Evolutionary conservation across 257 asterid genomes (phyloP).

Genomic region (Echium plantagineum): DNA sequence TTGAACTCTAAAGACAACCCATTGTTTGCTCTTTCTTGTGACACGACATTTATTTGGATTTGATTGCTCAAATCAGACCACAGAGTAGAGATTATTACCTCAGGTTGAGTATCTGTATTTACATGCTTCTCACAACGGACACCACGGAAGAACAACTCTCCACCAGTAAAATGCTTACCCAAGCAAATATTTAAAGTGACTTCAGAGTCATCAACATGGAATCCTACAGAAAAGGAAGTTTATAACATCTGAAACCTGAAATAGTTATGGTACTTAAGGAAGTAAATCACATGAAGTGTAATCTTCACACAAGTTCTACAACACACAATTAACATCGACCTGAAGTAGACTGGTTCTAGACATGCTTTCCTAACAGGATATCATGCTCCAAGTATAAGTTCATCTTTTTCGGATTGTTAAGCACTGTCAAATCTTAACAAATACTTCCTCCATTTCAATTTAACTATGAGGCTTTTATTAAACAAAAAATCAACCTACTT

Average conservation of each 20-base stretch:
- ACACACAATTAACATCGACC: too few relatives aligned
- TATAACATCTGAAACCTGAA: conserved; percentile 19
- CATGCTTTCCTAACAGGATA: too few relatives aligned
- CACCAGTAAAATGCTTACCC: conserved; percentile 88
- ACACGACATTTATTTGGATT: not conserved
- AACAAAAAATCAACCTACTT: too few relatives aligned
- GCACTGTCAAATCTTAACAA: too few relatives aligned
- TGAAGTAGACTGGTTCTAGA: too few relatives aligned
- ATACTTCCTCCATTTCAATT: too few relatives aligned
- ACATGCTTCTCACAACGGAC: conserved; percentile 95
- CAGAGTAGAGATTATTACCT: conserved; percentile 32
- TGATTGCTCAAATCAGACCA: conserved; percentile 3
- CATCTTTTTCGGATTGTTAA: too few relatives aligned
- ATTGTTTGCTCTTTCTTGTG: not conserved
- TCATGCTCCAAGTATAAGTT: too few relatives aligned
- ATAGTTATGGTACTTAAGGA: not conserved
- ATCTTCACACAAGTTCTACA: not conserved
- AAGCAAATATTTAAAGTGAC: conserved; percentile 93
- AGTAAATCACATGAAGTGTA: not conserved
- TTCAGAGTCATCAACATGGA: conserved; percentile 97
- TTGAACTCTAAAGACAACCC: not conserved
- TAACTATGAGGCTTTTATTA: too few relatives aligned
- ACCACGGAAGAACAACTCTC: conserved; percentile 92
- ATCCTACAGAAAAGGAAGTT: conserved; percentile 36
- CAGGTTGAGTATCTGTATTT: conserved; percentile 69